Conservation (phyloP, 2,329 filamentous ascomycete species). For the Aspergillus phoenicis region DNA sequence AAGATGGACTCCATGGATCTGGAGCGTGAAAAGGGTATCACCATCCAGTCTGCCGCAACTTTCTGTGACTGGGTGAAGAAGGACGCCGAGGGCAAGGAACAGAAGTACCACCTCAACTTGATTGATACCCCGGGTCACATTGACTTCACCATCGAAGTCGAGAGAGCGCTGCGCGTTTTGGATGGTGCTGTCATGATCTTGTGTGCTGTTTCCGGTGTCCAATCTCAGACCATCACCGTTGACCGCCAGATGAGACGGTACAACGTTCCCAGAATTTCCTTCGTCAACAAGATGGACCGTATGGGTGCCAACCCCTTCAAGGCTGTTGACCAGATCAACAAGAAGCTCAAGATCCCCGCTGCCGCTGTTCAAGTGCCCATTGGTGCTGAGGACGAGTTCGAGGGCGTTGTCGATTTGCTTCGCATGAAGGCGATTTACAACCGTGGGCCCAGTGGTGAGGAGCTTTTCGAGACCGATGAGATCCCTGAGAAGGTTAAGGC, state of each 20-base stretch:
- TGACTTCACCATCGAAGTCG: constrained; percentile 98
- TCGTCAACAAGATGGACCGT: constrained; percentile 99
- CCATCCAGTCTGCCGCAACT: constrained; percentile 96
- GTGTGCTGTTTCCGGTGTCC: constrained; percentile 94
- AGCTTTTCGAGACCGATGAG: constrained; percentile 73
- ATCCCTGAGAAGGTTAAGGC: constrained; percentile 78
- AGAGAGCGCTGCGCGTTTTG: constrained; percentile 88
- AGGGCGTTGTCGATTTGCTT: constrained; percentile 90
- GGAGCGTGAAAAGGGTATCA: constrained; percentile 97
- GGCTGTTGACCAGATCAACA: constrained; percentile 95
- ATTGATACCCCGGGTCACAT: constrained; percentile 99
- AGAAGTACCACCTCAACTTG: constrained; percentile 95
- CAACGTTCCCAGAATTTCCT: constrained; percentile 91
- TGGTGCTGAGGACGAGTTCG: constrained; percentile 85
- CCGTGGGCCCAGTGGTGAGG: constrained; percentile 78
- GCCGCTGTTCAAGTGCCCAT: constrained; percentile 95
- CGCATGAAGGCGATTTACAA: constrained; percentile 93
- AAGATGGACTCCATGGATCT: constrained; percentile 99
- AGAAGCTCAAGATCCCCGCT: constrained; percentile 88
- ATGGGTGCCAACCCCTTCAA: constrained; percentile 99
- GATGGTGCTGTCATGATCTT: constrained; percentile 98
- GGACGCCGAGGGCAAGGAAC: constrained; percentile 73
- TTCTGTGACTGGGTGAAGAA: constrained; percentile 96
- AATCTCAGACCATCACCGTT: constrained; percentile 97
- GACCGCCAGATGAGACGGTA: constrained; percentile 99